A percentile compares a stretch with the other conserved stretches of the same genome.
phyloP scores from a whole-genome alignment of 2,329 filamentous ascomycete genomes.

The Xylariaceae sp. region DNA sequence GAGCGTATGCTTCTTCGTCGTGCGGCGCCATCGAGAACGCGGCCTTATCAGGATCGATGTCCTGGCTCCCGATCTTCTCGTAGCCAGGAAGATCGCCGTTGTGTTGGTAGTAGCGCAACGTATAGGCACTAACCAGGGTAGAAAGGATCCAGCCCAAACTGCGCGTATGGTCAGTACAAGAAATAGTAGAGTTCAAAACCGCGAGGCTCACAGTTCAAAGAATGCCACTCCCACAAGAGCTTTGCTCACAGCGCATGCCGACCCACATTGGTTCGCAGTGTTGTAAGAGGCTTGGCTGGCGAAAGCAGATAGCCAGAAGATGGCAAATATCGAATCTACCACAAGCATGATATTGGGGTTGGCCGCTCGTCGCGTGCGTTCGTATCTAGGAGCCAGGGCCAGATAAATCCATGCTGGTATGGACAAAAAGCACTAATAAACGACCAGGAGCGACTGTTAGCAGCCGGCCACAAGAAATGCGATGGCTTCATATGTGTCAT shows the following conservation, averaged over 20 bases:
- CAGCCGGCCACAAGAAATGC: neutral
- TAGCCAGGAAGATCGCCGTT: constrained; percentile 59
- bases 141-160: constrained; percentile 53
- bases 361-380: constrained; percentile 55
- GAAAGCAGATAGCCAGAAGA: constrained; percentile 64
- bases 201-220: constrained; percentile 50
- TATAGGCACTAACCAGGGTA: constrained; percentile 54
- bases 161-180: constrained; percentile 4
- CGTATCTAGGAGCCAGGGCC: constrained; percentile 58
- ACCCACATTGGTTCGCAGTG: constrained; percentile 47
- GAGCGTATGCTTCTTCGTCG: constrained; percentile 60
- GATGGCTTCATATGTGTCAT: constrained; percentile 1
- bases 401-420: constrained; percentile 61
- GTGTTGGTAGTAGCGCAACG: constrained; percentile 56
- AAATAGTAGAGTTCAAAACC: neutral
- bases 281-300: constrained; percentile 62
- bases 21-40: constrained; percentile 64
- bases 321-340: constrained; percentile 51
- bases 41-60: constrained; percentile 64
- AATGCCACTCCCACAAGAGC: constrained; percentile 58
- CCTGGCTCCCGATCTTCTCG: constrained; percentile 41
- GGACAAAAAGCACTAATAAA: constrained; percentile 55
- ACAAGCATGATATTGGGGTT: constrained; percentile 56
- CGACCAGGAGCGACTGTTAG: constrained; percentile 4
- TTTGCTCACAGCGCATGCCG: constrained; percentile 56